phyloP scores from a whole-genome alignment of 2,329 filamentous ascomycete species.

The Ceratocystis alfenasii region DNA sequence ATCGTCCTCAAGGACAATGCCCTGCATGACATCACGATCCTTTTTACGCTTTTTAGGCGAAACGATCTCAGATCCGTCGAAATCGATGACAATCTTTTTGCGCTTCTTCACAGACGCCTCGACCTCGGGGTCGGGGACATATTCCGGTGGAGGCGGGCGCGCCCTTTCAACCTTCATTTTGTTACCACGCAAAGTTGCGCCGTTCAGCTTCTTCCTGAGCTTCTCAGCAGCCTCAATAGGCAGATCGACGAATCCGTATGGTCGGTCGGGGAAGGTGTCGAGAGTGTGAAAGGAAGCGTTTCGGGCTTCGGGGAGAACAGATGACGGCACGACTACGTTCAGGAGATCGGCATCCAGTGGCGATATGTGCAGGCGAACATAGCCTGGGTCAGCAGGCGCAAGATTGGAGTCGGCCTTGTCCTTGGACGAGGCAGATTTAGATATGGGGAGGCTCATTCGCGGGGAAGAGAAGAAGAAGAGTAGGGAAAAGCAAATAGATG shows the following conservation, averaged over 20 bases:
- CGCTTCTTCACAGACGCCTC: slow-evolving; percentile 31
- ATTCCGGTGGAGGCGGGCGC: slow-evolving; percentile 38
- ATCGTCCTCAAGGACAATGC: slow-evolving; percentile 58
- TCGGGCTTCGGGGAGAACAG: slow-evolving; percentile 52
- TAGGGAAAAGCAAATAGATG: not conserved
- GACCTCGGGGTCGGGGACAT: slow-evolving; percentile 30
- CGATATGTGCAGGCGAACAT: slow-evolving; percentile 60
- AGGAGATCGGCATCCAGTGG: slow-evolving; percentile 69
- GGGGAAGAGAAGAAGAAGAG: slow-evolving; percentile 4
- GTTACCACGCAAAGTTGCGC: slow-evolving; percentile 66
- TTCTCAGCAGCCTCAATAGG: slow-evolving; percentile 76
- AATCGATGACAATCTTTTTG: slow-evolving; percentile 30
- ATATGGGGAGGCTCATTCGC: slow-evolving; percentile 12
- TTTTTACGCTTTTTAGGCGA: slow-evolving; percentile 40
- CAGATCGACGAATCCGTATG: slow-evolving; percentile 81
- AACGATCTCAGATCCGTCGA: slow-evolving; percentile 28
- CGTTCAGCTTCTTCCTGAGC: slow-evolving; percentile 81
- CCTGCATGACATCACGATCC: slow-evolving; percentile 43
- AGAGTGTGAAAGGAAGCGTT: slow-evolving; percentile 82
- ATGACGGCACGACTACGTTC: slow-evolving; percentile 56
- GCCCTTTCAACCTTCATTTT: slow-evolving; percentile 82
- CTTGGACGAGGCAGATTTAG: slow-evolving; percentile 11
- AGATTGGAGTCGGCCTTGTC: not conserved
- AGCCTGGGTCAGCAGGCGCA: slow-evolving; percentile 18
- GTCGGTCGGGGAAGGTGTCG: slow-evolving; percentile 78